A percentile compares a stretch with the other conserved stretches of the same genome.
phyloP scores from a whole-genome alignment of 345 rosid genomes.

The Salix purpurea region DNA sequence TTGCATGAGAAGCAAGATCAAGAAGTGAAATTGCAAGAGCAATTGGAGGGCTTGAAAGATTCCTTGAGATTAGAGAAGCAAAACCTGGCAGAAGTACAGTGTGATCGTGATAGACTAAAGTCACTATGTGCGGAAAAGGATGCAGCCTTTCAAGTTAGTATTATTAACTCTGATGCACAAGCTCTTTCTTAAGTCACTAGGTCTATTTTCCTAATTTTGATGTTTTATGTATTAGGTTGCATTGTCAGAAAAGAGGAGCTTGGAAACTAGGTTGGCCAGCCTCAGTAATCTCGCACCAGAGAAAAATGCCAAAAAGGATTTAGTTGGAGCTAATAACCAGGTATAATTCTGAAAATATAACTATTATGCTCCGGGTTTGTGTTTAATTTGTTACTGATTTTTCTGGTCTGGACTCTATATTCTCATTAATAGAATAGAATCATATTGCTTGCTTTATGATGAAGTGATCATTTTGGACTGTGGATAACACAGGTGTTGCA shows the following conservation, averaged over 20 bases:
- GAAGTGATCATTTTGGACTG: conserved; percentile 16
- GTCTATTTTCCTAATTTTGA: not conserved
- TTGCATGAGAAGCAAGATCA: conserved; percentile 57
- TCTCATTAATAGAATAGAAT: not conserved
- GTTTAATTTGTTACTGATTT: not conserved
- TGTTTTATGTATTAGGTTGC: conserved; percentile 43
- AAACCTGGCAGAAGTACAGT: conserved; percentile 42
- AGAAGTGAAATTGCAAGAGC: conserved; percentile 62
- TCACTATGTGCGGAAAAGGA: conserved; percentile 63
- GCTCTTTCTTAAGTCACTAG: not conserved
- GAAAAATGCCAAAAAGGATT: conserved; percentile 41
- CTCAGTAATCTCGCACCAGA: conserved; percentile 39
- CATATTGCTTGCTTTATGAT: not conserved
- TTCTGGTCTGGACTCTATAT: not conserved
- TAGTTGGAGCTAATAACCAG: conserved; percentile 44
- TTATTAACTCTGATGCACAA: conserved; percentile 5
- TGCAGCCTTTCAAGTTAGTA: conserved; percentile 56
- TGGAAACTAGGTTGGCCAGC: conserved; percentile 55
- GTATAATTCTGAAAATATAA: conserved; percentile 27
- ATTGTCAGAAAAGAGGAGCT: conserved; percentile 49
- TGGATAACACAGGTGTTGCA: conserved; percentile 37
- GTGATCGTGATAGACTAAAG: conserved; percentile 55
- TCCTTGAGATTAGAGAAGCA: conserved; percentile 62
- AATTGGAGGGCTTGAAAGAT: conserved; percentile 55
- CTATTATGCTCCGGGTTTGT: not conserved